These are phyloP conservation scores for Leccinum disarticulatum DNA, from an alignment of 768 basidiomycete genomes.

Conservation along the genomic window DNA sequence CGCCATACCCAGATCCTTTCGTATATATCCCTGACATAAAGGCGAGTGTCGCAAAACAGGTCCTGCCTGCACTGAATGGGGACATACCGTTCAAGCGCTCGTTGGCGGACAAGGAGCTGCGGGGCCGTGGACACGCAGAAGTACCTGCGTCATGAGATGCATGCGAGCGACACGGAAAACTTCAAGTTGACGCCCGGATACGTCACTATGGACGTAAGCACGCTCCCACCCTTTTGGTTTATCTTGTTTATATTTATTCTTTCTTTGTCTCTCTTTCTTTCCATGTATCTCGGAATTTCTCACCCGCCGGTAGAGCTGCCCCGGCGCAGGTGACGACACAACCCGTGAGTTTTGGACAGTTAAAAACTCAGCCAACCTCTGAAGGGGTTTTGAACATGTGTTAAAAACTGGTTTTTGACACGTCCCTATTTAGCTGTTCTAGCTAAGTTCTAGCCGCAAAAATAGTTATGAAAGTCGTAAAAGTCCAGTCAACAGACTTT, in stretches of 20 bases:
- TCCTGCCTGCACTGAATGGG: constrained; percentile 37
- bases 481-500: too few species aligned
- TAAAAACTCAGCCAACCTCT: too few species aligned
- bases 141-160: background rate
- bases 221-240: too few species aligned
- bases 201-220: background rate
- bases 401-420: too few species aligned
- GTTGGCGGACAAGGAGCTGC: too few species aligned
- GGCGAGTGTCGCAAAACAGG: constrained; percentile 47
- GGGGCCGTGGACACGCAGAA: background rate
- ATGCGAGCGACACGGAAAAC: constrained; percentile 41
- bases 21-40: constrained; percentile 58
- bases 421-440: too few species aligned
- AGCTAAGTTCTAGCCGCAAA: too few species aligned
- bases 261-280: too few species aligned
- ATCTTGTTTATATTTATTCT: too few species aligned
- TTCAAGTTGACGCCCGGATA: constrained; percentile 27
- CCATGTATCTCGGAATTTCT: background rate
- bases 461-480: too few species aligned
- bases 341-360: too few species aligned
- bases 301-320: constrained; percentile 49
- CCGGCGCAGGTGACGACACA: constrained; percentile 76
- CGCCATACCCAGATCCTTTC: constrained; percentile 68
- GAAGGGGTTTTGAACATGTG: too few species aligned
- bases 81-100: constrained; percentile 16